phyloP scores from a whole-genome alignment of 257 asterid species.

The Solanum pimpinellifolium region DNA sequence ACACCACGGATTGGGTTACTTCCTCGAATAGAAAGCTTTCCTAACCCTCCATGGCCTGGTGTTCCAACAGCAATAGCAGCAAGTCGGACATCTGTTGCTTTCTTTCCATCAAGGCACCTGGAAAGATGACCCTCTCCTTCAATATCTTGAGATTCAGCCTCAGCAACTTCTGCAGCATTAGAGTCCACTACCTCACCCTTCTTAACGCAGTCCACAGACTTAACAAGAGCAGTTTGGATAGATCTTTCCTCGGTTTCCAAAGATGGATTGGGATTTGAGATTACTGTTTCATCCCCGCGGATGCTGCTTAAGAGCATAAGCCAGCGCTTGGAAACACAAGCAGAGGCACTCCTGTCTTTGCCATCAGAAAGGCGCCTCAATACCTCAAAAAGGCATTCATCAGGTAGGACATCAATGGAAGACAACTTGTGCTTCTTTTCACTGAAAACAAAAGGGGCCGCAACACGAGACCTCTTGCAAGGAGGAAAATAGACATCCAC shows the following conservation, averaged over 20 bases:
- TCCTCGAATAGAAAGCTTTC: slow-evolving; percentile 82
- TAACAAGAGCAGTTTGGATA: slow-evolving; percentile 5
- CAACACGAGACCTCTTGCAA: slow-evolving; percentile 73
- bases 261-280: neutral
- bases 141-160: slow-evolving; percentile 15
- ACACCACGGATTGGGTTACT: slow-evolving; percentile 37
- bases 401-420: slow-evolving; percentile 83
- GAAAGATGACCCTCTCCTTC: slow-evolving; percentile 54
- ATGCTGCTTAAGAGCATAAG: slow-evolving; percentile 81
- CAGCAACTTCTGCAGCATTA: slow-evolving; percentile 12
- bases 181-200: slow-evolving; percentile 18
- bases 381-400: slow-evolving; percentile 92
- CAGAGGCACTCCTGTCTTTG: slow-evolving; percentile 63
- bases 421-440: slow-evolving; percentile 28
- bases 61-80: slow-evolving; percentile 87
- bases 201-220: slow-evolving; percentile 13
- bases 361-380: slow-evolving; percentile 64
- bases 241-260: slow-evolving; percentile 24
- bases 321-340: slow-evolving; percentile 89
- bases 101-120: slow-evolving; percentile 77
- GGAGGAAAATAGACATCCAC: slow-evolving; percentile 63
- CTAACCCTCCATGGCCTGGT: slow-evolving; percentile 71
- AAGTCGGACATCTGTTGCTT: slow-evolving; percentile 77
- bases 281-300: slow-evolving; percentile 41
- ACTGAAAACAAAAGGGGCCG: slow-evolving; percentile 49